Percentiles rank a stretch among this genome's conserved stretches.
Evolutionary conservation across 2,329 filamentous ascomycete species (phyloP).

Genomic region (Beauveria brongniartii): DNA sequence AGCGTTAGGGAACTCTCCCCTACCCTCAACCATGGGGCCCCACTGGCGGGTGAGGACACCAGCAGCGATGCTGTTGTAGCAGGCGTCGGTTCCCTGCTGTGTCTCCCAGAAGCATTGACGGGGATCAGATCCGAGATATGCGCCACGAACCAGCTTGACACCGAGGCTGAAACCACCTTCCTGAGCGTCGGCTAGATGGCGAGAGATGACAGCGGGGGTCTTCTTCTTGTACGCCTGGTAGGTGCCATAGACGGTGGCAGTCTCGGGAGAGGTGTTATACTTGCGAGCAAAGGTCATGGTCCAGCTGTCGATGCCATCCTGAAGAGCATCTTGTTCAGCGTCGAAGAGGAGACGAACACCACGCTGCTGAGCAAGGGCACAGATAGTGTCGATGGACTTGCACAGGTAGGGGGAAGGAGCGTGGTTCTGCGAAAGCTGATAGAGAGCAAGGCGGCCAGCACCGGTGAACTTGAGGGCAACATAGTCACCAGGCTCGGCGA

Average conservation of each 20-base stretch:
- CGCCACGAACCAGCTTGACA: conserved; percentile 68
- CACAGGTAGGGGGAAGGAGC: conserved; percentile 57
- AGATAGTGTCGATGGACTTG: conserved; percentile 65
- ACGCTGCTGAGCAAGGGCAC: conserved; percentile 59
- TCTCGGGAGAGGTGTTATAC: conserved; percentile 59
- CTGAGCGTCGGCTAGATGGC: conserved; percentile 51
- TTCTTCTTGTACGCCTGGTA: conserved; percentile 72
- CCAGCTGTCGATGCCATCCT: conserved; percentile 75
- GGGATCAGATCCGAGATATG: conserved; percentile 64
- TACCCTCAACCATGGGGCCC: conserved; percentile 26
- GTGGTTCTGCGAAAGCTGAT: conserved; percentile 54
- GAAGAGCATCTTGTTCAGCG: conserved; percentile 73
- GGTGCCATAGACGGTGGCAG: conserved; percentile 69
- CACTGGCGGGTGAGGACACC: conserved; percentile 54
- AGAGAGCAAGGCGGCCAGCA: conserved; percentile 65
- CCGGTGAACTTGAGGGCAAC: conserved; percentile 73
- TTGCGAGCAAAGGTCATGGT: conserved; percentile 66
- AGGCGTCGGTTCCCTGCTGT: conserved; percentile 60
- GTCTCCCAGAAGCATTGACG: conserved; percentile 63
- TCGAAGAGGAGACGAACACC: conserved; percentile 73
- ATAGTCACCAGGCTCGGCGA: conserved; percentile 57
- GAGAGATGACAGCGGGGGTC: conserved; percentile 46
- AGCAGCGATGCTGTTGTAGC: conserved; percentile 65
- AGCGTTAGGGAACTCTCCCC: conserved; percentile 45
- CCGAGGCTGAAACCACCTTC: conserved; percentile 58